phyloP scores from a whole-genome alignment of 108 stramenopile species.

The Fragilariopsis cylindrus region DNA sequence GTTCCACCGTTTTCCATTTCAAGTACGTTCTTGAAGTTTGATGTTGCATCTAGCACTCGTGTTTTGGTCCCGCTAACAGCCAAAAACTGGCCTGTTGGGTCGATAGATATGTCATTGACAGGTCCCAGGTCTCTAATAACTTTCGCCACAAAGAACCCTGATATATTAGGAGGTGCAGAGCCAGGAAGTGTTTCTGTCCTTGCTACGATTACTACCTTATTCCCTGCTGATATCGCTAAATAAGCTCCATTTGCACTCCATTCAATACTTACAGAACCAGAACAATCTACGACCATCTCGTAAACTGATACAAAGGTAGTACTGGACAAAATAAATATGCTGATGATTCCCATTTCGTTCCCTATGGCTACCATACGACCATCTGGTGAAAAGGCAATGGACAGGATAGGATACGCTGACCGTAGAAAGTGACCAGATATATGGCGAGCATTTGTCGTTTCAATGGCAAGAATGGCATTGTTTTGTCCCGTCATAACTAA shows the following conservation, averaged over 20 bases:
- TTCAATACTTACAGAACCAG: conserved; percentile 49
- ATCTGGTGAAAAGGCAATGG: conserved; percentile 64
- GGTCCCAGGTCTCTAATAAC: conserved; percentile 48
- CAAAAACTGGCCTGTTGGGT: conserved; percentile 49
- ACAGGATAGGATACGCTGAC: conserved; percentile 54
- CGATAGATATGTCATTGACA: conserved; percentile 46
- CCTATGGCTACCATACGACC: conserved; percentile 61
- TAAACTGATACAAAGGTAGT: conserved; percentile 60
- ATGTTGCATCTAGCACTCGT: conserved; percentile 43
- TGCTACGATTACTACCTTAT: conserved; percentile 49
- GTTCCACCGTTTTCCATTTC: conserved; percentile 23
- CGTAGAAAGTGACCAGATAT: conserved; percentile 52
- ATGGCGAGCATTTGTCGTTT: conserved; percentile 61
- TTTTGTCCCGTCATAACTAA: conserved; percentile 66
- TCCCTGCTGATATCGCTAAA: conserved; percentile 49
- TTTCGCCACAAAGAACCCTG: conserved; percentile 56
- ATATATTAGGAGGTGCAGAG: conserved; percentile 37
- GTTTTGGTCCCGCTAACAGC: conserved; percentile 49
- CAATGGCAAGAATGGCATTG: conserved; percentile 60
- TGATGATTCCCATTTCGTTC: conserved; percentile 67
- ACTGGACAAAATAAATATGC: conserved; percentile 49
- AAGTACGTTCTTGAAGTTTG: conserved; percentile 33
- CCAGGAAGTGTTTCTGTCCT: conserved; percentile 19
- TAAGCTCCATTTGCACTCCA: conserved; percentile 64
- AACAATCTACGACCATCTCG: conserved; percentile 55